Base-by-base conservation (phyloP, 768 basidiomycete genomes). In the Dentipellis fragilis region DNA sequence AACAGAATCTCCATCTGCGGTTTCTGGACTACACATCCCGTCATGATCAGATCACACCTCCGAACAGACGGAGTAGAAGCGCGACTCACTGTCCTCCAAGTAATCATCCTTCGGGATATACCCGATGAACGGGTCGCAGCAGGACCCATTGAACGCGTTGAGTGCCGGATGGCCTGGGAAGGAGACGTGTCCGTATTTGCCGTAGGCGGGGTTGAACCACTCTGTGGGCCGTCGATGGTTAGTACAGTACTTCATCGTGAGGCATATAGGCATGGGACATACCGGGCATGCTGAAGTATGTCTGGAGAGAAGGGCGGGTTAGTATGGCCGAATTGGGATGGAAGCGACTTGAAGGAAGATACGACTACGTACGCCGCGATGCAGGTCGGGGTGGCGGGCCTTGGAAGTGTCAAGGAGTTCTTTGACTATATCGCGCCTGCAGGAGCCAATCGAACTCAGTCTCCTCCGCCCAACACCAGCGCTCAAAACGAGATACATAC, bases 121-220 rank as follows among this genome's bases (percentile, higher is more conserved):
- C 9, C 81, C 82, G 0, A 76, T 80, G 57, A 80, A 83, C 8
- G 80, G 76, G 57, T 84, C 83, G 45, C 16, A 78, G 50, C 52
- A 59, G 8, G 40, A 47, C n/a, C 58, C 58, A n/a, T 73, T 62
- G 17, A 70, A 73, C 4, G 60, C 47, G 50, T 80, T 73, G 63
- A 73, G 81, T 0, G 78, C 68, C 54, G 80, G 69, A 4, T 75
- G 75, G 21, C 81, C 81, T 0, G 81, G 83, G 74, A 74, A 81
- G n/a, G 10, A 2, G 2, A 62, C 66, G 45, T 75, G 79, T 1
- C 82, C 81, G 52, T 81, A 80, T 46, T 66, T 66, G 6, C 71
- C 75, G 51, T 63, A 81, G 52, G 79, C 72, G 5, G 83, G 83
- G 57, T 75, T 79, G 59, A 75, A 81, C 79, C 80, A 59, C 29